phyloP scores from a whole-genome alignment of 805 yeast species.

The Candida taoyuanica region DNA sequence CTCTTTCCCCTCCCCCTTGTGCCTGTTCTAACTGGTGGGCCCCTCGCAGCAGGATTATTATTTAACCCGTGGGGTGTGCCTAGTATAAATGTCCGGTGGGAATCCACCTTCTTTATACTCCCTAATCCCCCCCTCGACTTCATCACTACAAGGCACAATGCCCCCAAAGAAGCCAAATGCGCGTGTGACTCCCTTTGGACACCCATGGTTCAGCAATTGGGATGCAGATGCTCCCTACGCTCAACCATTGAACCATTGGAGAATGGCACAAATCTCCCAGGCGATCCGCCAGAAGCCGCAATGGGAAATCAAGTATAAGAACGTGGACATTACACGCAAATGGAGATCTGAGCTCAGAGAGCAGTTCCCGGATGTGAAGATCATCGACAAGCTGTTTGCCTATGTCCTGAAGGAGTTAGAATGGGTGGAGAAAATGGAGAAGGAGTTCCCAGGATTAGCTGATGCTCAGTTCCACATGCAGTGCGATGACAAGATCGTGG shows the following conservation, averaged over 20 bases:
- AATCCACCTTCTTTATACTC: neutral
- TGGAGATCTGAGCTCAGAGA: constrained; percentile 3
- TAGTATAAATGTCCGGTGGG: too few relatives aligned
- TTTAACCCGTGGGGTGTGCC: neutral
- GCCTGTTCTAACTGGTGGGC: too few relatives aligned
- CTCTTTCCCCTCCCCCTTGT: too few relatives aligned
- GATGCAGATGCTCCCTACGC: neutral
- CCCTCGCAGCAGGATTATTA: neutral
- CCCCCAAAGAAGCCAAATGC: too few relatives aligned
- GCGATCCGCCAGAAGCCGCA: constrained; percentile 8
- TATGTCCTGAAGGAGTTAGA: constrained; percentile 7
- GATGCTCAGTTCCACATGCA: constrained; percentile 2
- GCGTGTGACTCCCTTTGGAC: constrained; percentile 2
- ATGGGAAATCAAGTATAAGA: constrained; percentile 10
- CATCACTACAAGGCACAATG: too few relatives aligned
- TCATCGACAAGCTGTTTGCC: constrained; percentile 6
- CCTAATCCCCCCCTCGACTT: neutral
- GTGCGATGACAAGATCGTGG: constrained; percentile 4
- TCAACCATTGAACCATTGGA: constrained; percentile 7
- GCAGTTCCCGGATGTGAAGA: constrained; percentile 3
- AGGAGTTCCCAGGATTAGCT: neutral
- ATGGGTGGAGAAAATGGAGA: constrained; percentile 9
- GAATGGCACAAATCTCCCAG: constrained; percentile 4
- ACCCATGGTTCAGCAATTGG: constrained; percentile 6
- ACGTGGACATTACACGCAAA: constrained; percentile 1